A percentile compares a stretch with the other conserved stretches of the same genome.
Evolutionary conservation across 208 protist genomes (phyloP).

Genomic region (Leishmania amazonensis): DNA sequence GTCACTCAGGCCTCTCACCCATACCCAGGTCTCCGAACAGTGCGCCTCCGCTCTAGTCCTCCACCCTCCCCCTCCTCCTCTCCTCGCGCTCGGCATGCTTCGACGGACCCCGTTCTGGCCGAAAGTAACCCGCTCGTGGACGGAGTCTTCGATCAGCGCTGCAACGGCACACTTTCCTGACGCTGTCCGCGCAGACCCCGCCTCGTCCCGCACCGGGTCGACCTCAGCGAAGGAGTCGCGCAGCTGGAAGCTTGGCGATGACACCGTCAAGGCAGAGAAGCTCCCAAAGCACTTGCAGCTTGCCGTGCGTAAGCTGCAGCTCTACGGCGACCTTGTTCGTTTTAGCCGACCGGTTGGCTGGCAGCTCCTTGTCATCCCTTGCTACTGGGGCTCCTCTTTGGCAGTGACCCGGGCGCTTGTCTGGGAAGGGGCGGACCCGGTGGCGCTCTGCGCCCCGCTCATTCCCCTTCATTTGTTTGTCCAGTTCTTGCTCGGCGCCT

Average conservation of each 20-base stretch:
- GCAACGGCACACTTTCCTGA: conserved; percentile 79
- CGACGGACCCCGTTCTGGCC: conserved; percentile 45
- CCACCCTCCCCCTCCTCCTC: not conserved
- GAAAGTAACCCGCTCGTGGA: conserved; percentile 80
- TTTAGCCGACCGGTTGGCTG: conserved; percentile 73
- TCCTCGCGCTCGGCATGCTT: conserved; percentile 42
- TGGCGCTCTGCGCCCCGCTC: conserved; percentile 74
- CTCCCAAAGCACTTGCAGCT: conserved; percentile 47
- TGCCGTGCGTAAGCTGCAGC: conserved; percentile 32
- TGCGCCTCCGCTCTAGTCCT: not conserved
- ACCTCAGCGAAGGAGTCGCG: conserved; percentile 69
- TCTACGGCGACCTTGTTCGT: conserved; percentile 71
- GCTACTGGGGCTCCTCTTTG: conserved; percentile 78
- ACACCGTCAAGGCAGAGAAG: conserved; percentile 22
- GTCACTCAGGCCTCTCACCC: not conserved
- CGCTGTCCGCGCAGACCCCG: conserved; percentile 61
- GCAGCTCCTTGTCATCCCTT: conserved; percentile 76
- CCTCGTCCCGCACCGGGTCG: conserved; percentile 35
- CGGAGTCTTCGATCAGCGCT: conserved; percentile 58
- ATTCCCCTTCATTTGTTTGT: conserved; percentile 77
- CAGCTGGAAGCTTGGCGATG: conserved; percentile 60
- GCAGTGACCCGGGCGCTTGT: conserved; percentile 83
- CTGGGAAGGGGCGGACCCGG: conserved; percentile 85
- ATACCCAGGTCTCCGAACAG: not conserved
- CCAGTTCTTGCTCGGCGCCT: conserved; percentile 68